Evolutionary conservation across 805 yeast genomes (phyloP), one percentile per base, ranked within the genome.

Genomic region (Candida manassasensis): DNA sequence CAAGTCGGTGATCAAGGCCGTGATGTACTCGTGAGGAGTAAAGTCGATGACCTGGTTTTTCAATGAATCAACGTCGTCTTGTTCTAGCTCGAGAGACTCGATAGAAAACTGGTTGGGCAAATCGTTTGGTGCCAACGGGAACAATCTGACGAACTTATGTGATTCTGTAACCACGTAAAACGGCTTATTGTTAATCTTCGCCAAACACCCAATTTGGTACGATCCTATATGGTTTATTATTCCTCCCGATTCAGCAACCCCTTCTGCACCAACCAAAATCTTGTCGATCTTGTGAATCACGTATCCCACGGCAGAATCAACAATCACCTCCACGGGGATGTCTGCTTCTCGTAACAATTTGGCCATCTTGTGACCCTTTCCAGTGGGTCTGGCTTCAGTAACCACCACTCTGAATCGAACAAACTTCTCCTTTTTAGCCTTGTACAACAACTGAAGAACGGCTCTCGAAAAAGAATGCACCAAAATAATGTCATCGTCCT

Each of bases 171-270:
- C 93, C 31, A 88, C 97, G 49, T 89, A 93, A 30, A 93, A 75
- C 4, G 97, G 98, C 56, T 87, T 90, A 55, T 87, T 84, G 41
- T 95, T 84, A 40, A 83, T 79, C 48, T 84, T 82, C 3, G 97
- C 96, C 39, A 93, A 64, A 30, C 93, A 90, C 26, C 97, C 97
- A 32, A 90, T 82, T 52, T 93, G 96, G 59, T 86, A 93, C 2
- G 95, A 81, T 4, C 99, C 99, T 42, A 93, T 81, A 47, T 84
- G 89, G 60, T 93, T 93, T 47, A 93, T 90, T 32, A 94, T 87
- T 21, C 99, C 99, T 38, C 99, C 99, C 56, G 94, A 83, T 65
- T 93, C 99, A 3, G 96, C 95, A 3, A 93, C 99, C 47, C 99
- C 99, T 61, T 93, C 98, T 1, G 98, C 98, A 37, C 99, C 99